Conservation (phyloP, 768 basidiomycete species). For the Lyophyllum decastes region DNA sequence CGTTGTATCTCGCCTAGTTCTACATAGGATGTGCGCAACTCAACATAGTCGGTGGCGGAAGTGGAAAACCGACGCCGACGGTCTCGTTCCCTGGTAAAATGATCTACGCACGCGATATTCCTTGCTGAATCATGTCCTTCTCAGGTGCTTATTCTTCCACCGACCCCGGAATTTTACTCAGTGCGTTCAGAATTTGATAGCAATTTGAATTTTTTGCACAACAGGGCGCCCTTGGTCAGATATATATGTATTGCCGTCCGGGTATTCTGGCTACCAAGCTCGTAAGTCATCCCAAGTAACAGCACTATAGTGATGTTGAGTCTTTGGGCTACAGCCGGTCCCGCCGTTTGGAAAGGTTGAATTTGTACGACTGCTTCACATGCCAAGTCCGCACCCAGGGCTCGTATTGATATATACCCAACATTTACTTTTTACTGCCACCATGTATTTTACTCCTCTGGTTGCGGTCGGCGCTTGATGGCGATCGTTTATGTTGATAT, state of each 20-base stretch:
- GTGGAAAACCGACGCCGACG: slow-evolving; percentile 28
- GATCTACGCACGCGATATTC: not conserved
- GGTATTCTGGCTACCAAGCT: slow-evolving; percentile 31
- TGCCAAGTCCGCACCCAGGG: no score
- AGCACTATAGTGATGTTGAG: not conserved
- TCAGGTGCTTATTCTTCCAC: slow-evolving; percentile 31
- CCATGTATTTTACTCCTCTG: no score
- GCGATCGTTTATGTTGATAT: no score
- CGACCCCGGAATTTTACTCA: slow-evolving; percentile 34
- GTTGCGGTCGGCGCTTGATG: no score
- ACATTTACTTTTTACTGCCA: no score
- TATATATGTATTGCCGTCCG: slow-evolving; percentile 30
- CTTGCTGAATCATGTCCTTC: not conserved
- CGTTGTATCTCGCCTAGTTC: slow-evolving; percentile 21
- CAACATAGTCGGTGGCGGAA: slow-evolving; percentile 33
- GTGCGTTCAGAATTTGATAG: no score
- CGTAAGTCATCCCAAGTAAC: slow-evolving; percentile 23
- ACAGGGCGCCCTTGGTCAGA: slow-evolving; percentile 10
- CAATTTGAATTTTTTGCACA: no score
- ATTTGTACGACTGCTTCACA: no score
- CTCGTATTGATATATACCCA: no score
- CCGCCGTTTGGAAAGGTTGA: slow-evolving; percentile 32
- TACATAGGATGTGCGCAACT: slow-evolving; percentile 40
- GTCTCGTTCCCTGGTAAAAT: slow-evolving; percentile 34
- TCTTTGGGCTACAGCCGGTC: slow-evolving; percentile 30